Conservation (phyloP, 2,329 filamentous ascomycete species). For the Alternaria hordeiaustralica region DNA sequence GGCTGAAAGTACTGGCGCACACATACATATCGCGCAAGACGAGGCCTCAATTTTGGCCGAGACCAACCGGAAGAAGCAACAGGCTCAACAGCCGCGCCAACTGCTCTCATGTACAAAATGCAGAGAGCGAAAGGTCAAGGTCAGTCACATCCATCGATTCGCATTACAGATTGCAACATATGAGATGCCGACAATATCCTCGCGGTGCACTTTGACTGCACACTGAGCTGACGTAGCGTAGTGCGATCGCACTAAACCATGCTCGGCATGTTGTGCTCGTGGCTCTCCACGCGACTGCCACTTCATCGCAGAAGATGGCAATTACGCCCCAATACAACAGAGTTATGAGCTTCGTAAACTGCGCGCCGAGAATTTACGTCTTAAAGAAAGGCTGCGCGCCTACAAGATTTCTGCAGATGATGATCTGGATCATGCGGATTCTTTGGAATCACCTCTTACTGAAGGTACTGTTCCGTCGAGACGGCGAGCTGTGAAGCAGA, state of each 20-base stretch:
- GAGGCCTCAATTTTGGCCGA: slow-evolving; percentile 12
- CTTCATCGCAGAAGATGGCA: slow-evolving; percentile 55
- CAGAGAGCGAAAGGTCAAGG: slow-evolving; percentile 58
- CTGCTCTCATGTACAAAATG: slow-evolving; percentile 58
- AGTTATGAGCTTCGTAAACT: slow-evolving; percentile 57
- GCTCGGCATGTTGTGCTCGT: slow-evolving; percentile 57
- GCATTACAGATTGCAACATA: background rate
- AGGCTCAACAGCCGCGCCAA: slow-evolving; percentile 52
- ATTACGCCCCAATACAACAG: slow-evolving; percentile 56
- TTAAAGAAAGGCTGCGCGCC: slow-evolving; percentile 52
- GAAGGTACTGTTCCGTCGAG: slow-evolving; percentile 30
- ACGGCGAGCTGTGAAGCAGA: slow-evolving; percentile 37
- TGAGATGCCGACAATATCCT: background rate
- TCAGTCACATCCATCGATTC: slow-evolving; percentile 25
- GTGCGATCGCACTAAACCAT: slow-evolving; percentile 59
- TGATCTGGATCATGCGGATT: slow-evolving; percentile 33
- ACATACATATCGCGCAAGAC: slow-evolving; percentile 14
- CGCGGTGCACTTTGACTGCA: background rate
- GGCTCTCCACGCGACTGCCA: slow-evolving; percentile 57
- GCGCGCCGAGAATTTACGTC: slow-evolving; percentile 53
- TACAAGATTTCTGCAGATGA: slow-evolving; percentile 46
- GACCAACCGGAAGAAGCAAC: slow-evolving; percentile 42
- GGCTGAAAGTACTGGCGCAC: slow-evolving; percentile 22
- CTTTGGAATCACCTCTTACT: slow-evolving; percentile 27
- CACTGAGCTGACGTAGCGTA: slow-evolving; percentile 18